A percentile compares a stretch with the other conserved stretches of the same genome.
phyloP scores from a whole-genome alignment of 331 rosid species.

The Telfairia occidentalis region DNA sequence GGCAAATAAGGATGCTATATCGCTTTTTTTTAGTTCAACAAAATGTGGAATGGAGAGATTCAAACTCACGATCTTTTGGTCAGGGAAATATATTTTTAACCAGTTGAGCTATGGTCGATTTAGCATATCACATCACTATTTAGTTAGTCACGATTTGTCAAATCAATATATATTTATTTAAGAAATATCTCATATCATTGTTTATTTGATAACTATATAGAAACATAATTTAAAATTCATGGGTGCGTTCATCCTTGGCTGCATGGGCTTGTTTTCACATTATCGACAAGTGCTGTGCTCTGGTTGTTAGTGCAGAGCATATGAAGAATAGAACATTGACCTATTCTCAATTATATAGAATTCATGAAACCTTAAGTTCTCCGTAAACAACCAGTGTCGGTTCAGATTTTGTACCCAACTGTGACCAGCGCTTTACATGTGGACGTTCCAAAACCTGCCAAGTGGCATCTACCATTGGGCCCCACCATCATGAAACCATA shows the following conservation, averaged over 20 bases:
- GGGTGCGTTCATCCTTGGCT: fast-evolving
- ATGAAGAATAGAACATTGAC: constrained; percentile 26
- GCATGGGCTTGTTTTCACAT: constrained; percentile 5
- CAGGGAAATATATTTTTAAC: too few species aligned
- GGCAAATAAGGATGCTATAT: too few species aligned
- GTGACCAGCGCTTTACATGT: background rate
- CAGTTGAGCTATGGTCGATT: too few species aligned
- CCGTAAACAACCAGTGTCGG: constrained; percentile 23
- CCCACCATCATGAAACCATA: background rate
- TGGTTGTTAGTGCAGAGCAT: too few species aligned
- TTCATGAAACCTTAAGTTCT: constrained; percentile 40
- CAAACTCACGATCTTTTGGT: too few species aligned
- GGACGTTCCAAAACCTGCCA: background rate
- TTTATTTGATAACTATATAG: background rate
- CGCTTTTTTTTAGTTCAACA: too few species aligned
- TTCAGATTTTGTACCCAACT: background rate
- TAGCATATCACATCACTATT: too few species aligned
- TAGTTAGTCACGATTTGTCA: background rate
- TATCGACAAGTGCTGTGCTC: background rate
- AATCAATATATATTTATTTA: background rate
- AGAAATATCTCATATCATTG: background rate
- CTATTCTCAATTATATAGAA: constrained; percentile 21
- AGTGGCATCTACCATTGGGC: background rate
- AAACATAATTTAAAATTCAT: too few species aligned
- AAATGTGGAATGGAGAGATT: too few species aligned